Base-by-base conservation (phyloP, 202 grass and related monocot genomes). In the Setaria viridis region DNA sequence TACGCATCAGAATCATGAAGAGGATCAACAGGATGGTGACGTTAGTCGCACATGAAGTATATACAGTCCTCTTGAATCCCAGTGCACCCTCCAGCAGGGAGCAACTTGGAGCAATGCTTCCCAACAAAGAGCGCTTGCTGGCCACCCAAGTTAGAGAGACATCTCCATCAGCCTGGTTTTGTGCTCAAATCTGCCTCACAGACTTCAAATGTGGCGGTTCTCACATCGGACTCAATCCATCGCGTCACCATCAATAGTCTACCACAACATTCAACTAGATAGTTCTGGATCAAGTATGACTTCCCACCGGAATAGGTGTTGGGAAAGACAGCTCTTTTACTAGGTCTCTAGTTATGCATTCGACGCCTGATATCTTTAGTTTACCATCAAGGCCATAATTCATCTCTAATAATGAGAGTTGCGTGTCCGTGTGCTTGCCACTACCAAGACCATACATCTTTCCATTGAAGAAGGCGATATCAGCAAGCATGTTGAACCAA, bases 61-160 rank as follows among this genome's bases (percentile, higher is more conserved):
- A 86, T 79, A 45, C 84, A 79, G 37, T 80, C 84, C n/a, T 72
- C 75, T 5, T 54, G 20, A 60, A 34, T 59, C 63, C 76, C 75
- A 45, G 17, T 15, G 35, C 14, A 30, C 48, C 29, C 76, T 20
- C 10, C 45, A 29, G 84, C 84, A 42, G 67, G 64, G 43, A 80
- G 7, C 30, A 54, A 71, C 84, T 72, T 86, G 12, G 84, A 86
- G 67, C 45, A 9, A 14, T 72, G 66, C 20, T 59, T 68, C 3
- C 76, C 76, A 72, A 86, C 43, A 79, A 79, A 86, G 32, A 86
- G 55, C 0, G 30, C 74, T 16, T 5, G 39, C 6, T 78, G 83
- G 53, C 74, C 74, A 30, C 56, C 55, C 84, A 72, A 29, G 5
- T 39, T 60, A 43, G 0, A 6, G 39, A 59, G 16, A 4, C 12